Percentiles rank a stretch among this genome's conserved stretches.
These are phyloP conservation scores for Tricholoma sp. DNA, from an alignment of 768 basidiomycete species.

Conservation along the genomic window DNA sequence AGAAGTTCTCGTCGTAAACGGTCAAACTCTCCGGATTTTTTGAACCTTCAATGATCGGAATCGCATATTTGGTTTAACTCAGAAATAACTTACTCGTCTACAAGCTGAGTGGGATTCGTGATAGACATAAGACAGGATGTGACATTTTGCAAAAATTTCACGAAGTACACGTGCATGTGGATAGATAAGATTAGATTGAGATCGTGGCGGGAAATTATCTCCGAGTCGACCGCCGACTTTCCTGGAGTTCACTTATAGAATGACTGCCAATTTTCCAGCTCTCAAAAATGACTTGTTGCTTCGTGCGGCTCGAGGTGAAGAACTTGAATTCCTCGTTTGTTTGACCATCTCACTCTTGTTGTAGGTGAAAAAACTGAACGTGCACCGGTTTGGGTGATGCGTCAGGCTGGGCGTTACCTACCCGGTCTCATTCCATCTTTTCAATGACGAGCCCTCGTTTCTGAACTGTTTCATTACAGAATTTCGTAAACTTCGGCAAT, in stretches of 20 bases:
- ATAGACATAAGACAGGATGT: slow-evolving; percentile 34
- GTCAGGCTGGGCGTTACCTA: slow-evolving; percentile 93
- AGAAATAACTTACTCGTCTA: slow-evolving; percentile 50
- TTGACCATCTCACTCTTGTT: not conserved
- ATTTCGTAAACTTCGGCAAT: slow-evolving; percentile 80
- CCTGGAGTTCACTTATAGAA: slow-evolving; percentile 10
- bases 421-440: slow-evolving; percentile 55
- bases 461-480: slow-evolving; percentile 41
- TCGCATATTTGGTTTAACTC: not conserved
- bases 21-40: slow-evolving; percentile 77
- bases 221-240: not conserved
- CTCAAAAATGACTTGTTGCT: slow-evolving; percentile 85
- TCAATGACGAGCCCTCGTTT: not conserved
- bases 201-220: not conserved
- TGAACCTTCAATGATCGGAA: slow-evolving; percentile 45
- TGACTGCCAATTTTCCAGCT: slow-evolving; percentile 53
- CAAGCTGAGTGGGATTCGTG: slow-evolving; percentile 53
- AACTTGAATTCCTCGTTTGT: not conserved
- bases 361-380: slow-evolving; percentile 81
- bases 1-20: slow-evolving; percentile 63
- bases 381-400: slow-evolving; percentile 98
- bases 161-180: too few species aligned
- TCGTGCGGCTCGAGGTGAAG: slow-evolving; percentile 76
- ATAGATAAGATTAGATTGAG: slow-evolving; percentile 9
- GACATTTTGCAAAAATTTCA: too few species aligned